Evolutionary conservation across 192 early-diverging fungal species (phyloP), one percentile per base, ranked within the genome.

Genomic region (Piromyces sp.): DNA sequence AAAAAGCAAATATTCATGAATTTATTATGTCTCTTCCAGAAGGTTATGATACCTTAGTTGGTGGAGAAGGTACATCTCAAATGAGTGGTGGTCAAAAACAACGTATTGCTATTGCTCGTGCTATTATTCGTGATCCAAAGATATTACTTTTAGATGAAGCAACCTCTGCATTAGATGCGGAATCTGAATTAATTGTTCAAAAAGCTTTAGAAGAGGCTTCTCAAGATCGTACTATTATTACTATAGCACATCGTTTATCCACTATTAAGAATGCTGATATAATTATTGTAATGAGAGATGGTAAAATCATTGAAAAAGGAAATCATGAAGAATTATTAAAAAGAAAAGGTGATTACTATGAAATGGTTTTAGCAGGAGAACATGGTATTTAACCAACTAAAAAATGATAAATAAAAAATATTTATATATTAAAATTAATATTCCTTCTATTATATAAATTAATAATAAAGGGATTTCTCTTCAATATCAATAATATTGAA

Each of bases 71-170:
- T 31, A 87, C 42, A 51, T 17, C 87, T 3, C 87, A 86, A 83
- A 82, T 93, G 33, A 91, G 89, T 15, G 92, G 92, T 38, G 92
- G 92, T 30, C 92, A 93, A 82, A 90, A 89, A 83, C 92, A 93
- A 84, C 88, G 92, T 51, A 90, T 93, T 82, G 92, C 92, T 4
- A 93, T 93, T 85, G 92, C 93, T 13, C 90, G 93, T 82, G 93
- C 93, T 3, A 83, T 93, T 79, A 84, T 93, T 29, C 87, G 90
- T 37, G 86, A 92, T 84, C 93, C 93, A 31, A 85, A 87, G 83
- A 88, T 96, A 80, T 84, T 96, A 84, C 58, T 90, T 22, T 51
- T 81, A n/a, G 81, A 81, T 29, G 81, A 81, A 33, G 81, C 81
- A 0, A 30, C 81, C n/a, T 81, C 81, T 16, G 31, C 30, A 6